A percentile compares a stretch with the other conserved stretches of the same genome.
Evolutionary conservation across 2,329 filamentous ascomycete species (phyloP).

Genomic region (Neocucurbitaria cava): DNA sequence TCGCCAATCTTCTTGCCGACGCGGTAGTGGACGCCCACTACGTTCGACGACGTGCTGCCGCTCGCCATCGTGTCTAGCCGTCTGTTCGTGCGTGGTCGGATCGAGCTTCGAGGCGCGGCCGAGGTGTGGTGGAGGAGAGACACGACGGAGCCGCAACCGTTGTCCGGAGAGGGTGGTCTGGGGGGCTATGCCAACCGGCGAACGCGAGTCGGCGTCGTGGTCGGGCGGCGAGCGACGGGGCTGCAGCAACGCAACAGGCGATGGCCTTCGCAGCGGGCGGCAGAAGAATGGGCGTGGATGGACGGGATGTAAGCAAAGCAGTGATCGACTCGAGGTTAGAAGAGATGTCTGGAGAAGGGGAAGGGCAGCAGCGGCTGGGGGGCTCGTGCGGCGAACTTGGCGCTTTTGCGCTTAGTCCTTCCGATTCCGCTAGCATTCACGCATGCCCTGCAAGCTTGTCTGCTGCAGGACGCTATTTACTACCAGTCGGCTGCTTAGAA

Average conservation of each 20-base stretch:
- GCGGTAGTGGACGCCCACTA: constrained; percentile 97
- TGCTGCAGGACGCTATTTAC: constrained; percentile 9
- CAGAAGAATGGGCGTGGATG: constrained; percentile 31
- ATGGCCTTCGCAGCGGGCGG: constrained; percentile 15
- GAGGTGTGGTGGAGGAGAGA: constrained; percentile 18
- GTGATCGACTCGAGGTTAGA: constrained; percentile 32
- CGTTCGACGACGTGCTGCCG: constrained; percentile 91
- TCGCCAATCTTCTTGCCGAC: constrained; percentile 99
- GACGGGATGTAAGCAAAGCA: constrained; percentile 22
- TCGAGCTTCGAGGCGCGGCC: constrained; percentile 11
- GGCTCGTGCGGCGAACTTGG: constrained; percentile 16
- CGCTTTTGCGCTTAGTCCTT: constrained; percentile 8
- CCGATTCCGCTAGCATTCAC: constrained; percentile 4
- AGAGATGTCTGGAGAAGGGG: constrained; percentile 31
- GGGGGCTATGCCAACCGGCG: constrained; percentile 35
- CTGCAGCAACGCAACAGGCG: constrained; percentile 25
- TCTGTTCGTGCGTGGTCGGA: not conserved
- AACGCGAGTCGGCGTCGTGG: constrained; percentile 18
- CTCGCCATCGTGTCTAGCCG: constrained; percentile 70
- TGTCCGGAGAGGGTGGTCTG: constrained; percentile 26
- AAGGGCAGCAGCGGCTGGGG: constrained; percentile 22
- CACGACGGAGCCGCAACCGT: constrained; percentile 32
- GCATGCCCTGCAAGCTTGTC: not conserved
- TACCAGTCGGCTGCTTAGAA: constrained; percentile 5
- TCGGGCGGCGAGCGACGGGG: constrained; percentile 20